A percentile compares a stretch with the other conserved stretches of the same genome.
These are phyloP conservation scores for Pontederia paniculata DNA, from an alignment of 176 grass and related monocot species.

Conservation along the genomic window DNA sequence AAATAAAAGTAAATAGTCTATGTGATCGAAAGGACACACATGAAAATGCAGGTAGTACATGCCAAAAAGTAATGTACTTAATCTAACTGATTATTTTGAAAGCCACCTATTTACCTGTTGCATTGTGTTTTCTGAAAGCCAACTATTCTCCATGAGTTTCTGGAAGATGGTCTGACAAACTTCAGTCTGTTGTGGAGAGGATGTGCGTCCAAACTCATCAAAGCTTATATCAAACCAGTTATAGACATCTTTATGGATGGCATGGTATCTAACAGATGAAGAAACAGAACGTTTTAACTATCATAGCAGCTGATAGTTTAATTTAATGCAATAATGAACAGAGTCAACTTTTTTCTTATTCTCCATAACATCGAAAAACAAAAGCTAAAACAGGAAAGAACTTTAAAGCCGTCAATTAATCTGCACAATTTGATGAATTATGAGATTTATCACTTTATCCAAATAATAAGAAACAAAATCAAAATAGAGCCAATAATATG, in stretches of 20 bases:
- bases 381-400: no score
- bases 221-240: constrained; percentile 98
- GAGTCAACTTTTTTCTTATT: background rate
- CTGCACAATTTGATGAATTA: no score
- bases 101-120: constrained; percentile 45
- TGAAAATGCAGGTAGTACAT: background rate
- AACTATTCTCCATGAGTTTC: constrained; percentile 83
- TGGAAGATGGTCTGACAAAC: constrained; percentile 87
- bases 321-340: background rate
- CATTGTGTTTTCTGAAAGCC: constrained; percentile 94
- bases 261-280: constrained; percentile 54
- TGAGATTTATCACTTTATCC: no score
- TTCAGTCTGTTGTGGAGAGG: constrained; percentile 69
- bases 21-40: constrained; percentile 15
- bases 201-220: constrained; percentile 90
- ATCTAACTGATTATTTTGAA: background rate
- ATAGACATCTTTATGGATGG: constrained; percentile 76
- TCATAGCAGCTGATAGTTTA: background rate
- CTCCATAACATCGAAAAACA: no score
- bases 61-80: background rate
- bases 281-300: constrained; percentile 18
- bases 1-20: constrained; percentile 2
- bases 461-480: no score
- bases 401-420: no score
- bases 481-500: no score